These are phyloP conservation scores for Phytophthora constricta DNA, from an alignment of 352 stramenopile species.

Conservation along the genomic window DNA sequence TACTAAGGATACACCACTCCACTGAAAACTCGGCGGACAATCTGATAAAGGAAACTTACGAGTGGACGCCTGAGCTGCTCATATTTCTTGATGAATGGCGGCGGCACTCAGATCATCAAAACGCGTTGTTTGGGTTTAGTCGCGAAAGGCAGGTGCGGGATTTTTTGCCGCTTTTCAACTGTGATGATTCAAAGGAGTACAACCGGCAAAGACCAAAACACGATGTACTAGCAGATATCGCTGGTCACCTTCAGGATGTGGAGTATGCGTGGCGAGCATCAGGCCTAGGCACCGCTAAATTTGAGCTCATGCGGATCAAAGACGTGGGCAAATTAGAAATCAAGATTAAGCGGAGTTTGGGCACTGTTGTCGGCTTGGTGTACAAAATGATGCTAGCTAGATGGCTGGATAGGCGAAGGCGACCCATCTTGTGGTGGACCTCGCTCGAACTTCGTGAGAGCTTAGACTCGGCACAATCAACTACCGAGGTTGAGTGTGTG, in stretches of 20 bases:
- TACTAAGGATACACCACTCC: slow-evolving; percentile 14
- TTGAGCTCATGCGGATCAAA: slow-evolving; percentile 40
- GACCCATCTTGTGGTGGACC: slow-evolving; percentile 20
- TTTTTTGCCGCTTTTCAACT: slow-evolving; percentile 32
- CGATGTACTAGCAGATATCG: slow-evolving; percentile 40
- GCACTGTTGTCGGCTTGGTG: slow-evolving; percentile 39
- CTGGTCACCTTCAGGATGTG: slow-evolving; percentile 23
- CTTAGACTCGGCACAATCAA: background rate
- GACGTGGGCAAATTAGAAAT: slow-evolving; percentile 47
- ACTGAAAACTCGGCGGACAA: slow-evolving; percentile 25
- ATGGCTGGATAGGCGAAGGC: slow-evolving; percentile 45
- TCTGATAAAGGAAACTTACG: slow-evolving; percentile 48
- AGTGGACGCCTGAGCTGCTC: slow-evolving; percentile 52
- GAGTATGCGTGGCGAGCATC: slow-evolving; percentile 35
- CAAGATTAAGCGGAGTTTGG: slow-evolving; percentile 52
- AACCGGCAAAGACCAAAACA: slow-evolving; percentile 21
- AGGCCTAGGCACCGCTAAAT: slow-evolving; percentile 24
- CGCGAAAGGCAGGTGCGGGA: slow-evolving; percentile 18
- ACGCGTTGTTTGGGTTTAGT: slow-evolving; percentile 29
- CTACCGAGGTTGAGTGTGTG: too few species aligned
- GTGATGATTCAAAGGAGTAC: background rate
- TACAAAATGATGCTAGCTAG: slow-evolving; percentile 59
- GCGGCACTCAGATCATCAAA: slow-evolving; percentile 9
- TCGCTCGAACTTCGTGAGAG: slow-evolving; percentile 19
- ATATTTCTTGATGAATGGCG: slow-evolving; percentile 54